Evolutionary conservation across 108 stramenopile species (phyloP).

Genomic region (Skeletonema marinoi): DNA sequence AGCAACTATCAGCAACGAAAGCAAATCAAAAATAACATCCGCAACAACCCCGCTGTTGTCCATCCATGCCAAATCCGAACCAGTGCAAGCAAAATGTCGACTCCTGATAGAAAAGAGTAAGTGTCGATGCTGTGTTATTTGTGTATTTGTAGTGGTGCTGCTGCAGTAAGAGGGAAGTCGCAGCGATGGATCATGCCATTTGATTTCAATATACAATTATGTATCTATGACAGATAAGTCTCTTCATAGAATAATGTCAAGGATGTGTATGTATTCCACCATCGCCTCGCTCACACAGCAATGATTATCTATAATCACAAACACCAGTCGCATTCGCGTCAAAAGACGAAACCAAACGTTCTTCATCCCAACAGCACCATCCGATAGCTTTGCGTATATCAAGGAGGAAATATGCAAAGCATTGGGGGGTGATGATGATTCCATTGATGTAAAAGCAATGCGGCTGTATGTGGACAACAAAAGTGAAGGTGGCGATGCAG

Average conservation of each 20-base stretch:
- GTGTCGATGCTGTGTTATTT: not conserved
- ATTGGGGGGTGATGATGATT: slow-evolving; percentile 15
- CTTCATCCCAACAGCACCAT: slow-evolving; percentile 55
- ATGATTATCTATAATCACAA: not conserved
- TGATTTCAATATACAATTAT: too few species aligned
- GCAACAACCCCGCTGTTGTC: too few species aligned
- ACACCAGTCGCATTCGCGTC: slow-evolving; percentile 55
- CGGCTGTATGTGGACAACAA: slow-evolving; percentile 30
- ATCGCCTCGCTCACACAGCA: not conserved
- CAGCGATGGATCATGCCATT: too few species aligned
- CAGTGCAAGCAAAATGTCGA: not conserved
- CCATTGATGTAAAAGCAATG: slow-evolving; percentile 31
- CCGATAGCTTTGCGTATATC: slow-evolving; percentile 50
- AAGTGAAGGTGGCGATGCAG: slow-evolving; percentile 6
- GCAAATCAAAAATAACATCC: too few species aligned
- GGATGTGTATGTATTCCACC: too few species aligned
- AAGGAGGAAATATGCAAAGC: slow-evolving; percentile 61
- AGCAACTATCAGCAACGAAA: too few species aligned
- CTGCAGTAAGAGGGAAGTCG: too few species aligned
- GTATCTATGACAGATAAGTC: too few species aligned
- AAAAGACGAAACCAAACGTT: slow-evolving; percentile 70
- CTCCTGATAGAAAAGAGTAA: not conserved
- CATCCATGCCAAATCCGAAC: too few species aligned
- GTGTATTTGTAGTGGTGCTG: not conserved
- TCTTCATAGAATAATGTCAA: too few species aligned